These are phyloP conservation scores for Calamus simplicifolius DNA, from an alignment of 176 grass and related monocot species.

Conservation along the genomic window DNA sequence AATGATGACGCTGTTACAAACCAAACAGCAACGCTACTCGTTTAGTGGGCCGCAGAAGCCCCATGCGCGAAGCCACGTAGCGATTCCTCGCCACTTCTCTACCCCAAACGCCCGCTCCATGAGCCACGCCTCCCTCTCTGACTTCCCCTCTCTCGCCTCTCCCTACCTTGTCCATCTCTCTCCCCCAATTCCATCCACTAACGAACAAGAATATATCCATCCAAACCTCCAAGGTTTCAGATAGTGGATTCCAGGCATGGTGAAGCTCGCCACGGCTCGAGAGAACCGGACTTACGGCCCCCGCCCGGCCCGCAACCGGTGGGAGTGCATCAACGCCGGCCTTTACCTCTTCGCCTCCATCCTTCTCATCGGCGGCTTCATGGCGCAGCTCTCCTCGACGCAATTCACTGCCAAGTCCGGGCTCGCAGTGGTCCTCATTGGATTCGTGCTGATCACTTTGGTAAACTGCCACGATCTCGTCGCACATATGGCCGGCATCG, in stretches of 20 bases:
- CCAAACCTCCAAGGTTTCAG: too few species aligned
- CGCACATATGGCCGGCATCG: conserved; percentile 62
- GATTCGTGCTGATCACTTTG: conserved; percentile 26
- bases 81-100: conserved; percentile 5
- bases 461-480: conserved; percentile 68
- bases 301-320: conserved; percentile 25
- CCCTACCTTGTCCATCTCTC: conserved; percentile 1
- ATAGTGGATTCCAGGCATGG: conserved; percentile 21
- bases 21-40: too few species aligned
- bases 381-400: conserved; percentile 11
- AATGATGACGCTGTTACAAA: too few species aligned
- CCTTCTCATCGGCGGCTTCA: conserved; percentile 39
- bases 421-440: conserved; percentile 29
- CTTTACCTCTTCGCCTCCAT: conserved; percentile 40
- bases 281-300: conserved; percentile 67
- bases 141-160: neutral
- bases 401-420: conserved; percentile 6
- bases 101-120: neutral
- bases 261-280: conserved; percentile 71
- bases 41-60: too few species aligned
- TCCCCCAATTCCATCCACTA: neutral
- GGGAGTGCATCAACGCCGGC: conserved; percentile 85
- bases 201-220: too few species aligned
- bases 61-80: too few species aligned
- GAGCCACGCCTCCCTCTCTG: neutral